phyloP scores from a whole-genome alignment of 2,329 filamentous ascomycete species.

The Neofusicoccum sp. region DNA sequence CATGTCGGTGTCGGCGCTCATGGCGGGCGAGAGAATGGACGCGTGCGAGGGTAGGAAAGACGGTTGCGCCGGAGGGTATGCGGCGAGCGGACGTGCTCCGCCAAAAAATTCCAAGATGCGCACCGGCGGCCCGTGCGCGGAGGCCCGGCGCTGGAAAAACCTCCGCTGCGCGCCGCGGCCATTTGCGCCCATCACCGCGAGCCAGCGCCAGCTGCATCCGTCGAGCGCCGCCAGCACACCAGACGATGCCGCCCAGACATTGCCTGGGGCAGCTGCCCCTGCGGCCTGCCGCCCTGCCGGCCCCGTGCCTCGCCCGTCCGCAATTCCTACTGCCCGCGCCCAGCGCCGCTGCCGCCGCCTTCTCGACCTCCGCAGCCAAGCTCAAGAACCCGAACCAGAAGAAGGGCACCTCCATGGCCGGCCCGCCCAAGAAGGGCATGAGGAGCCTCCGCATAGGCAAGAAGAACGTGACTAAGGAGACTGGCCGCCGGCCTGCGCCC shows the following conservation, averaged over 20 bases:
- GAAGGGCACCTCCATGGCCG: constrained; percentile 31
- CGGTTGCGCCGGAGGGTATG: background rate
- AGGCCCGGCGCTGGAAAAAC: constrained; percentile 18
- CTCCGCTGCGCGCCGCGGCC: constrained; percentile 8
- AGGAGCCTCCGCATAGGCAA: constrained; percentile 47
- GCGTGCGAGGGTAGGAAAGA: background rate
- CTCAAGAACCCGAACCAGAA: constrained; percentile 30
- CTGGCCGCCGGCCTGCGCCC: constrained; percentile 59
- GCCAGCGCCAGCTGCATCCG: background rate
- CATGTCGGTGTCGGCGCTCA: constrained; percentile 37
- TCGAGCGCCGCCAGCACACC: background rate
- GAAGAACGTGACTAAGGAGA: constrained; percentile 32
- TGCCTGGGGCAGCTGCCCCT: constrained; percentile 17
- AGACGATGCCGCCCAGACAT: constrained; percentile 32
- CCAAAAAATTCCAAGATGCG: constrained; percentile 9
- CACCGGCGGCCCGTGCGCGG: background rate
- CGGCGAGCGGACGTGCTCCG: background rate
- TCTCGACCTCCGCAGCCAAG: constrained; percentile 38
- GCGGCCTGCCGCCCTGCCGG: constrained; percentile 30
- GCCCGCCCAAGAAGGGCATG: constrained; percentile 38
- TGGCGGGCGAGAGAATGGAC: background rate
- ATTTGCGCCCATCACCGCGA: background rate
- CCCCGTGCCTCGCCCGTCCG: constrained; percentile 25
- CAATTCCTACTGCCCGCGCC: constrained; percentile 20
- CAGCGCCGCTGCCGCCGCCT: constrained; percentile 25